Conservation (phyloP, 2,329 filamentous ascomycete species). For the Penicillium hesseltinei region DNA sequence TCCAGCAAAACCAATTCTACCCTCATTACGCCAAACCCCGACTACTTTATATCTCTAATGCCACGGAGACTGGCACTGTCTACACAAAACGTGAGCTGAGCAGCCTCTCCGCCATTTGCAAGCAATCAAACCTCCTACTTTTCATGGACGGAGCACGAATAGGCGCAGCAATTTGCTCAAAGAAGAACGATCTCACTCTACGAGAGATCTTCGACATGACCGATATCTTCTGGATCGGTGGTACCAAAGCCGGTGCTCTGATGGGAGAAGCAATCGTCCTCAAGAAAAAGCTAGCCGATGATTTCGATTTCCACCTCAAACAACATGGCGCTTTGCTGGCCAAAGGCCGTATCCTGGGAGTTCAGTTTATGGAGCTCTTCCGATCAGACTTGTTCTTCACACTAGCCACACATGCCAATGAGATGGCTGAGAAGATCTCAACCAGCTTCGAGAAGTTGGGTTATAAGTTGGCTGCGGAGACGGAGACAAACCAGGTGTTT, state of each 20-base stretch:
- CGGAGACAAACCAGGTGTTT: slow-evolving; percentile 55
- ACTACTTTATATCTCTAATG: slow-evolving; percentile 54
- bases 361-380: slow-evolving; percentile 53
- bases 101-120: slow-evolving; percentile 46
- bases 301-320: slow-evolving; percentile 54
- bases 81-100: slow-evolving; percentile 47
- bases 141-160: slow-evolving; percentile 53
- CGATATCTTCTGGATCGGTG: slow-evolving; percentile 57
- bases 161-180: slow-evolving; percentile 44
- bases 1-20: slow-evolving; percentile 52
- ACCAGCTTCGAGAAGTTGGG: slow-evolving; percentile 45
- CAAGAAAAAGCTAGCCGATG: slow-evolving; percentile 45
- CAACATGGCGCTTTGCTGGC: slow-evolving; percentile 53
- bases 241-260: slow-evolving; percentile 53
- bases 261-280: slow-evolving; percentile 54
- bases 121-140: slow-evolving; percentile 43
- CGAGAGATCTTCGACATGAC: slow-evolving; percentile 48
- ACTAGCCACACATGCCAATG: slow-evolving; percentile 47
- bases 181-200: slow-evolving; percentile 46
- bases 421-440: slow-evolving; percentile 47
- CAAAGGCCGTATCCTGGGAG: slow-evolving; percentile 51
- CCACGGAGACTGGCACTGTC: slow-evolving; percentile 52
- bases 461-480: slow-evolving; percentile 45
- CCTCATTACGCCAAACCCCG: slow-evolving; percentile 54
- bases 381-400: slow-evolving; percentile 48